Evolutionary conservation across 108 stramenopile genomes (phyloP), one percentile per base, ranked within the genome.

Genomic region (Thalassiosira profunda): DNA sequence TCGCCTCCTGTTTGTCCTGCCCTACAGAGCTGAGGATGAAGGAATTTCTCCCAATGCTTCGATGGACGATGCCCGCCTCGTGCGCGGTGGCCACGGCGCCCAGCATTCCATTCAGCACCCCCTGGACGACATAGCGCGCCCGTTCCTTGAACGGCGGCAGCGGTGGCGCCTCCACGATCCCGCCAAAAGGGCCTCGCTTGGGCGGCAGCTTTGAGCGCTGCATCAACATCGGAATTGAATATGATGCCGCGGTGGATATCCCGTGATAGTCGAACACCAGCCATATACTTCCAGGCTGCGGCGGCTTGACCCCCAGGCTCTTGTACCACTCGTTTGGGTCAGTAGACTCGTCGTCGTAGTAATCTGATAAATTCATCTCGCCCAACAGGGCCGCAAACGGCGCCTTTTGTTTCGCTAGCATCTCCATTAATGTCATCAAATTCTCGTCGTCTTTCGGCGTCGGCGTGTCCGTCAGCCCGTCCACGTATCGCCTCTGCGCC

Each of bases 231-330:
- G 93, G 84, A 14, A 57, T 51, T 0, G 82, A 53, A 58, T 89
- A 91, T 4, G 80, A 51, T 14, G 81, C 47, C 4, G 85, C 41
- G 1, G 89, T 88, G 29, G 70, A 60, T 26, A 89, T 52, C 8
- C 94, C 94, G 6, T 79, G 84, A 63, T 92, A 95, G 51, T 92
- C 94, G 49, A 82, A 95, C 3, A 92, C 84, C 0, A 95, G 31
- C 89, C 89, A 95, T 2, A 85, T 47, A 25, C 86, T 76, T 7
- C 75, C 84, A 0, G 84, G 68, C 55, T 79, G 67, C 23, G 94
- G 94, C 4, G 89, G 86, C 38, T 74, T 70, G 0, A 89, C 87
- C 3, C 87, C 77, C 29, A 95, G 51, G 8, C 83, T 76, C 40
- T 77, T 80, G 60, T 90, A 94, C 74, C 88, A 91, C 21, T 86